These are phyloP conservation scores for Cladosporium phlei DNA, from an alignment of 2,329 filamentous ascomycete genomes.

Conservation along the genomic window DNA sequence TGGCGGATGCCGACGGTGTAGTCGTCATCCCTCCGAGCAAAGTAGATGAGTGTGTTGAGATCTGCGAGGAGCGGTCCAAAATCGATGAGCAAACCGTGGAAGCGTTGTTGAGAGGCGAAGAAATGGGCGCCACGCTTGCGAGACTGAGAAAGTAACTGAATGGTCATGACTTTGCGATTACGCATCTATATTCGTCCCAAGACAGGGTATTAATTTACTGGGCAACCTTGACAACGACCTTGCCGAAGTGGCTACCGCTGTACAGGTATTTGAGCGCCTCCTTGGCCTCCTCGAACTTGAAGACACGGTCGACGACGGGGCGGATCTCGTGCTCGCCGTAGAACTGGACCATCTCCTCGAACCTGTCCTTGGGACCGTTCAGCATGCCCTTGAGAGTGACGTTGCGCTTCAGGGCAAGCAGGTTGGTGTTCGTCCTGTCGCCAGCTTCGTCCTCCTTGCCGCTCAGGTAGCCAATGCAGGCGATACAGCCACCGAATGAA, in stretches of 20 bases:
- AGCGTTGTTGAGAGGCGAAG: constrained; percentile 29
- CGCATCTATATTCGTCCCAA: background rate
- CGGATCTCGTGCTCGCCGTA: constrained; percentile 39
- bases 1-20: constrained; percentile 34
- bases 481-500: constrained; percentile 39
- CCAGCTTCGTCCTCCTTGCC: constrained; percentile 53
- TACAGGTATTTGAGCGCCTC: constrained; percentile 34
- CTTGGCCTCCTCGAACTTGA: constrained; percentile 34
- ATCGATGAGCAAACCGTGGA: constrained; percentile 35
- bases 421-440: constrained; percentile 56
- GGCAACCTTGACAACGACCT: constrained; percentile 29
- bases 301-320: constrained; percentile 39
- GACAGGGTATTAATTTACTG: background rate
- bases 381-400: constrained; percentile 51
- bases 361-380: constrained; percentile 57
- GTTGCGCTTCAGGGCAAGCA: constrained; percentile 48
- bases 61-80: constrained; percentile 32
- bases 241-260: constrained; percentile 37
- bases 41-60: constrained; percentile 29
- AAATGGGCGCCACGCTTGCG: constrained; percentile 35
- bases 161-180: background rate
- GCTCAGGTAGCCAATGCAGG: constrained; percentile 40
- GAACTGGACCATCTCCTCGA: constrained; percentile 41
- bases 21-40: constrained; percentile 23
- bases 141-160: constrained; percentile 29